Evolutionary conservation across 2,329 filamentous ascomycete genomes (phyloP).

Genomic region (Bipolaris oryzae): DNA sequence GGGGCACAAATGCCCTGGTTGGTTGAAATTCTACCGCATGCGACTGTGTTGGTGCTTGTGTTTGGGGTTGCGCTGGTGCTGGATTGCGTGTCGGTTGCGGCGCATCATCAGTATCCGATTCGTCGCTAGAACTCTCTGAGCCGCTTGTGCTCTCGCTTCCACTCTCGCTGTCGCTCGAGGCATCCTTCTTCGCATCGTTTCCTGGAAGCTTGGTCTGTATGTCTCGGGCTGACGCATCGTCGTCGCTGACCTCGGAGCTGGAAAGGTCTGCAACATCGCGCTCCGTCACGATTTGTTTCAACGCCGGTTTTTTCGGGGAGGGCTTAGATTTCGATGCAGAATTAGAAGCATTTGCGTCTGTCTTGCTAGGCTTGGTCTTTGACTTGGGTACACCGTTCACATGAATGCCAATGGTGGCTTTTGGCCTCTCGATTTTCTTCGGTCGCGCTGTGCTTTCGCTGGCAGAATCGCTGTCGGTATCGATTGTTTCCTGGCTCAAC

Average conservation of each 20-base stretch:
- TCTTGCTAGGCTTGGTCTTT: slow-evolving; percentile 21
- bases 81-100: slow-evolving; percentile 27
- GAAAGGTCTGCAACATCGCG: slow-evolving; percentile 31
- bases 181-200: slow-evolving; percentile 19
- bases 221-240: slow-evolving; percentile 24
- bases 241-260: slow-evolving; percentile 35
- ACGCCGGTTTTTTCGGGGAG: slow-evolving; percentile 25
- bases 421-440: slow-evolving; percentile 27
- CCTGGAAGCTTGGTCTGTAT: slow-evolving; percentile 24
- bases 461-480: slow-evolving; percentile 41
- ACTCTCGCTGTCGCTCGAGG: slow-evolving; percentile 23
- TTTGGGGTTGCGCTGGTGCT: slow-evolving; percentile 9
- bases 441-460: slow-evolving; percentile 25
- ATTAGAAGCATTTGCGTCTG: slow-evolving; percentile 16
- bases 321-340: slow-evolving; percentile 19
- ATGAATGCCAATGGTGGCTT: slow-evolving; percentile 41
- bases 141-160: slow-evolving; percentile 24
- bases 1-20: slow-evolving; percentile 45
- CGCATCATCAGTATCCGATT: slow-evolving; percentile 42
- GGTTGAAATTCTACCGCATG: slow-evolving; percentile 44
- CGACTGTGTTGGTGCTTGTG: slow-evolving; percentile 23
- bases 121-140: slow-evolving; percentile 46
- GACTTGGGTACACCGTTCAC: slow-evolving; percentile 33
- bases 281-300: slow-evolving; percentile 30
- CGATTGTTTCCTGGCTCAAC: slow-evolving; percentile 47